Base-by-base conservation (phyloP, 306 rosid genomes). In the Canavalia gladiata region DNA sequence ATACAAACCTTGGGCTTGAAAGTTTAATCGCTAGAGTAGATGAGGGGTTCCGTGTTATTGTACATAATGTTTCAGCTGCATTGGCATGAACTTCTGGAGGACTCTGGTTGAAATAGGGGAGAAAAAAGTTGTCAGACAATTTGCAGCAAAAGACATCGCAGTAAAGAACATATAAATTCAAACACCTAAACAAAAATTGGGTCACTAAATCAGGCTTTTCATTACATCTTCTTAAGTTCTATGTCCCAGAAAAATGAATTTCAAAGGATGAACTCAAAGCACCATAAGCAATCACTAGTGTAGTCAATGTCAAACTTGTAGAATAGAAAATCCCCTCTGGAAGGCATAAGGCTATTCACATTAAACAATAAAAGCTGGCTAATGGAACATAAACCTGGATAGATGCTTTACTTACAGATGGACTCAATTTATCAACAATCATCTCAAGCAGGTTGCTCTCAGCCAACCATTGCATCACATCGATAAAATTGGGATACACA, bases 391-490 rank as follows among this genome's bases (percentile, higher is more conserved):
- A 78, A 72, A 75, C 30, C 30, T 64, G 52, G 62, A 75, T 43
- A 80, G 58, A 77, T 57, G 66, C 70, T 77, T 74, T 69, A 90
- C 99, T 89, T 85, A 96, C 99, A 65, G 91, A 87, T 69, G 99
- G 97, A 85, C 87, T 89, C 79, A 96, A 84, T 88, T 96, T 96
- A 80, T 96, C 98, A 45, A 94, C 94, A 75, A 96, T 92, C 98
- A 96, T 93, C 87, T 94, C 98, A 34, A 96, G 91, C 87, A 96
- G 90, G 86, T 96, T 89, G 87, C 98, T 94, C 79, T 92, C 94
- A 76, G 97, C 92, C 88, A 96, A 86, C 99, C 97, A 96, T 84
- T 92, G 98, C 94, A 94, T 92, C 75, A 94, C 99, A 85, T 96
- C 98, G 42, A 90, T 84, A 84, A 90, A 93, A 84, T 96, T 94